Conservation (phyloP, 202 grass and related monocot species). For the Carex sylvatica region DNA sequence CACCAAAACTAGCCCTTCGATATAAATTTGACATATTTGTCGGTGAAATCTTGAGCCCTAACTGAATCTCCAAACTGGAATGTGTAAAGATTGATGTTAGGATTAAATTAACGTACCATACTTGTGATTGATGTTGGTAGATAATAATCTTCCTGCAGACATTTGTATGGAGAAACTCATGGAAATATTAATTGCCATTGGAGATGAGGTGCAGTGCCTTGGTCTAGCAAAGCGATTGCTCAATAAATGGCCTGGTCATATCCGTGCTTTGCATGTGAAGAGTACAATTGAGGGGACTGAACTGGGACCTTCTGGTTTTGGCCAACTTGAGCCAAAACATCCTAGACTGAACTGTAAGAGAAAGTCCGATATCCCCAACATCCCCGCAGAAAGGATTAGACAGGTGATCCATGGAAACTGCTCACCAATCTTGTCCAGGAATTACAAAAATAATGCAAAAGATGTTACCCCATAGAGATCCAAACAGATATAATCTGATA, state of each 20-base stretch:
- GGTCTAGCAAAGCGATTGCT: conserved; percentile 71
- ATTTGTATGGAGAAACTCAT: conserved; percentile 98
- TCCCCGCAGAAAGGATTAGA: background rate
- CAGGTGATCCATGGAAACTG: background rate
- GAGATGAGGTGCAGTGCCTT: conserved; percentile 78
- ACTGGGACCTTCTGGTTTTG: conserved; percentile 59
- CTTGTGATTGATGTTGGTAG: too few species aligned
- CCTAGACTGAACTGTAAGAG: conserved; percentile 75
- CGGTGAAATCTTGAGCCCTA: too few species aligned
- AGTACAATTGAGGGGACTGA: conserved; percentile 67
- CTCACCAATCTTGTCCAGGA: too few species aligned
- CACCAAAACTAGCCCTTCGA: too few species aligned
- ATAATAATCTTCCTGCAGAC: conserved; percentile 32
- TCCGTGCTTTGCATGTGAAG: conserved; percentile 79
- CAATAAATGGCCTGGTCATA: conserved; percentile 85
- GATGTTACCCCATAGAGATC: background rate
- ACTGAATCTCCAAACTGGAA: too few species aligned
- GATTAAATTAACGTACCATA: too few species aligned
- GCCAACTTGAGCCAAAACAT: conserved; percentile 80
- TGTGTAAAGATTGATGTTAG: too few species aligned
- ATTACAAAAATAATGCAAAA: background rate
- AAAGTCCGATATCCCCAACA: conserved; percentile 29
- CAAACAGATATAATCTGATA: too few species aligned
- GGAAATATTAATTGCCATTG: conserved; percentile 81
- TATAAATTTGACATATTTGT: too few species aligned